Conservation (phyloP, 768 basidiomycete genomes). For the Tephrocybe sp. region DNA sequence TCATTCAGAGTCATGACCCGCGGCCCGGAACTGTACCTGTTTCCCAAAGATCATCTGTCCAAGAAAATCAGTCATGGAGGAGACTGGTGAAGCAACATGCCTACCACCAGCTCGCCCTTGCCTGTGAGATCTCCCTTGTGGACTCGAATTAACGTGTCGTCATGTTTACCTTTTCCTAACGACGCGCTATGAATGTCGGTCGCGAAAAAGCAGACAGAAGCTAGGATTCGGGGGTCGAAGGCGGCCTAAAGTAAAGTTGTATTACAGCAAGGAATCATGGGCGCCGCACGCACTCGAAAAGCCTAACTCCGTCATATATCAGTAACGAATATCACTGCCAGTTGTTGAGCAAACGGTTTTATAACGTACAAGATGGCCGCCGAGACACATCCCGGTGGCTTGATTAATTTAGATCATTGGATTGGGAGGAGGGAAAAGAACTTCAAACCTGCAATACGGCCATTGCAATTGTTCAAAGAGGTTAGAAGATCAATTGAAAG, state of each 20-base stretch:
- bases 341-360: background rate
- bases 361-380: conserved; percentile 73
- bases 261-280: background rate
- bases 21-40: conserved; percentile 50
- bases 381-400: conserved; percentile 92
- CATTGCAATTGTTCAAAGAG: conserved; percentile 82
- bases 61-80: background rate
- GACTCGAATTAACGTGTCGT: conserved; percentile 78
- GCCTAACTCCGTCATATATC: conserved; percentile 38
- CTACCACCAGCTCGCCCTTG: conserved; percentile 83
- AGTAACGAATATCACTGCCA: background rate
- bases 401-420: background rate
- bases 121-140: conserved; percentile 71
- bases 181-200: conserved; percentile 91
- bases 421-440: background rate
- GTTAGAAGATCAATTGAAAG: conserved; percentile 74
- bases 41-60: conserved; percentile 92
- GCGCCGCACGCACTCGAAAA: conserved; percentile 31
- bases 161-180: conserved; percentile 81
- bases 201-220: conserved; percentile 92
- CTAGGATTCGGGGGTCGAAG: conserved; percentile 79
- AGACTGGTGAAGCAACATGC: conserved; percentile 21
- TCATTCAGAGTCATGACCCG: background rate
- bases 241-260: conserved; percentile 57
- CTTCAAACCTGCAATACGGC: conserved; percentile 76